These are phyloP conservation scores for Arctostaphylos glauca DNA, from an alignment of 148 eudicot genomes.

Conservation along the genomic window DNA sequence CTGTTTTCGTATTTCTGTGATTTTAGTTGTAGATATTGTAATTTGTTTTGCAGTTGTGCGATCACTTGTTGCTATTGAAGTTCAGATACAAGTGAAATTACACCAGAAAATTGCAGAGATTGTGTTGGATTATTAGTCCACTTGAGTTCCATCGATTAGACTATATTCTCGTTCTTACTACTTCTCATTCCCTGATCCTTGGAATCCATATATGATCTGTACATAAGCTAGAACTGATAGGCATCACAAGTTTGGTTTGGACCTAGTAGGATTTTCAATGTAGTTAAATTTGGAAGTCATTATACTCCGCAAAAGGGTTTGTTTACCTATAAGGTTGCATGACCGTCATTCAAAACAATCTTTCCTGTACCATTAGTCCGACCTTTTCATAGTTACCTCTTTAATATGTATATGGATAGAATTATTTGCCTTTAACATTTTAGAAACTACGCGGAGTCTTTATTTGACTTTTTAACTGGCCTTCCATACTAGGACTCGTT, in stretches of 20 bases:
- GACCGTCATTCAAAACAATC: not conserved
- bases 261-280: not conserved
- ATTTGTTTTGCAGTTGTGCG: not conserved
- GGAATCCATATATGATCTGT: not conserved
- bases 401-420: not conserved
- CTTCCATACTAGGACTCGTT: not conserved
- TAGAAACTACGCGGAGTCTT: not conserved
- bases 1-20: not conserved
- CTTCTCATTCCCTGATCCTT: not conserved
- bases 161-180: not conserved
- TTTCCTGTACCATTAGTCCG: not conserved
- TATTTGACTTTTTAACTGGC: not conserved
- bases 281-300: not conserved
- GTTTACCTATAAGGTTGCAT: not conserved
- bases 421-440: not conserved
- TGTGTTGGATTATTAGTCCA: conserved; percentile 1
- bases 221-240: not conserved
- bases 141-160: not conserved
- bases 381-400: not conserved
- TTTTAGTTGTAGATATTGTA: not conserved
- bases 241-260: not conserved
- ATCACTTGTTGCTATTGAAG: not conserved
- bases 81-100: not conserved
- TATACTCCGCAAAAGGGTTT: not conserved
- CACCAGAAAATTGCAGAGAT: not conserved